Conservation (phyloP, 139 green algal genomes). For the Chlorella sp. region DNA sequence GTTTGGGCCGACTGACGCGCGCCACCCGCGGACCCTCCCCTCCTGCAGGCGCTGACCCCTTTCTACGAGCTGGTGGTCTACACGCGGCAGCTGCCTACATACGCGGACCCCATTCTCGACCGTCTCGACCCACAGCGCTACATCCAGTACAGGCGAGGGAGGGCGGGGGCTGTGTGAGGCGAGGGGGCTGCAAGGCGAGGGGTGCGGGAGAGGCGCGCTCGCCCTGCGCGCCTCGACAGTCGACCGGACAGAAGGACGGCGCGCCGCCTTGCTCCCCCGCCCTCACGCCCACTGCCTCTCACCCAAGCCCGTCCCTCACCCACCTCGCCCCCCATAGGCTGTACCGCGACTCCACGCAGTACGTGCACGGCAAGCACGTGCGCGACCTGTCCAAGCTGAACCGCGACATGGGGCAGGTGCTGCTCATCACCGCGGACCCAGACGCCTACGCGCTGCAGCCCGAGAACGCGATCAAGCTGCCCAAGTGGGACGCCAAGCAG, state of each 20-base stretch:
- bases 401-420: constrained; percentile 84
- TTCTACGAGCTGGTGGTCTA: constrained; percentile 98
- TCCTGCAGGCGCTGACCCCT: constrained; percentile 81
- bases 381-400: constrained; percentile 96
- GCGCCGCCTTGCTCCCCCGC: no score
- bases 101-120: constrained; percentile 92
- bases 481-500: background rate
- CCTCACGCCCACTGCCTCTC: no score
- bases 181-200: no score
- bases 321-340: no score
- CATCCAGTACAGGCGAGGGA: constrained; percentile 59
- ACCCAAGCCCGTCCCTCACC: no score
- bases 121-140: constrained; percentile 84
- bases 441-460: constrained; percentile 76
- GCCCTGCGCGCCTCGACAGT: no score
- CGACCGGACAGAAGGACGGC: no score
- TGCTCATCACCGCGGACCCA: constrained; percentile 71
- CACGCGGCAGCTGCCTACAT: constrained; percentile 82
- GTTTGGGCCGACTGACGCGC: no score
- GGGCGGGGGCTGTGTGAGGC: background rate
- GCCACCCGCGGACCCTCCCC: no score
- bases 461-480: constrained; percentile 88
- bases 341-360: constrained; percentile 91
- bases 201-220: no score
- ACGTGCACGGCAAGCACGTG: constrained; percentile 86